Base-by-base conservation (phyloP, 2,329 filamentous ascomycete genomes). In the Botrytis hyacinthi region DNA sequence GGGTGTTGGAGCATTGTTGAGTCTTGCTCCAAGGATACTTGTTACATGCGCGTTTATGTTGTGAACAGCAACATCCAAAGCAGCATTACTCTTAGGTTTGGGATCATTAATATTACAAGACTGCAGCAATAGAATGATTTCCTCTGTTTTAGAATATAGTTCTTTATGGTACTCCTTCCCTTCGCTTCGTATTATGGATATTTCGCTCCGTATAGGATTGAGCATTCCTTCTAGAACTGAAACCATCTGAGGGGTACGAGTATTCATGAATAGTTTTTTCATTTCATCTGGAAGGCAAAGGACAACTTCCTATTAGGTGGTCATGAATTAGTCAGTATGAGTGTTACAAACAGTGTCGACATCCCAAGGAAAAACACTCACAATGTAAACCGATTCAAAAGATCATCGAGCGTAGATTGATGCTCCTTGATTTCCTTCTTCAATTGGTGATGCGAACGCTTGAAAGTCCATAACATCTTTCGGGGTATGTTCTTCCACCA, bases 381-480 rank as follows among this genome's bases (percentile, higher is more conserved):
- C 26, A 54, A 54, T 8, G 48, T 54, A 16, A 54, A 54, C 0
- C 48, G 1, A n/a, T 54, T 16, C 3, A 54, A n/a, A n/a, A n/a
- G 12, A n/a, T 29, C 29, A 16, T 29, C 32, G 46, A 69, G n/a
- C 4, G n/a, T 42, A 1, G n/a, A 22, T 6, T 14, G 5, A 40
- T 40, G 14, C 7, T 42, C 66, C 22, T 57, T 57, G 4, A 69
- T 57, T 35, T 69, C 46, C 37, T 10, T 37, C 29, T 69, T 42
- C 14, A 69, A 4, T 40, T 37, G 14, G 32, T 42, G 18, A 26
- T 40, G 32, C 2, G 54, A 59, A 32, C 8, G 14, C 10, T 44
- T 29, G 37, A 60, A 70, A 62, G 29, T 32, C 68, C 68, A 70
- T 32, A 22, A 40, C 9, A 62, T 26, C 18, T 70, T 70, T n/a